Evolutionary conservation across 192 early-diverging fungal species (phyloP).

Genomic region (Piromyces finnis): DNA sequence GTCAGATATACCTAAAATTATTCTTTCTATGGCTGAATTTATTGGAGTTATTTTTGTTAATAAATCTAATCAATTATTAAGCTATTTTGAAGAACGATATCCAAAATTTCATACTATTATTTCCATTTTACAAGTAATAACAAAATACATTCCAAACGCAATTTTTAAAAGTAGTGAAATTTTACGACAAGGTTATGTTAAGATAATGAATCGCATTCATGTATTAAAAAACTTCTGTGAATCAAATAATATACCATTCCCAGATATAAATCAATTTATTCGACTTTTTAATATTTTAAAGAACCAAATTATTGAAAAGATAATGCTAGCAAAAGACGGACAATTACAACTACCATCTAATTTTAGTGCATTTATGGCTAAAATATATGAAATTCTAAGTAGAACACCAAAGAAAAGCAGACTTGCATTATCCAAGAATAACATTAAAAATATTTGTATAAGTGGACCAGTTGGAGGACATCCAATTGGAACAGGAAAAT

Average conservation of each 20-base stretch:
- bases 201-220: background rate
- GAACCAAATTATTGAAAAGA: background rate
- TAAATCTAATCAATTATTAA: background rate
- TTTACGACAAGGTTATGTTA: background rate
- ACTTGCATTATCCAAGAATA: background rate
- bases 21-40: background rate
- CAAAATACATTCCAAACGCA: background rate
- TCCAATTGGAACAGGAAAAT: background rate
- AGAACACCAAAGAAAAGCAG: background rate
- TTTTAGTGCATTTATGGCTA: background rate
- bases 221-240: background rate
- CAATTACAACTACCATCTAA: background rate
- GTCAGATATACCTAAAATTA: background rate
- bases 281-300: background rate
- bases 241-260: background rate
- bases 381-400: background rate
- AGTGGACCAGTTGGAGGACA: background rate
- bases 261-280: background rate
- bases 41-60: background rate
- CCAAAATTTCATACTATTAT: background rate
- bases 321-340: background rate
- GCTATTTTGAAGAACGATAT: background rate
- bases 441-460: background rate
- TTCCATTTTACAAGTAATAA: background rate
- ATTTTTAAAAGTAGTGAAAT: background rate